Conservation (phyloP, 768 basidiomycete genomes). For the Lepiota brunneoincarnata region DNA sequence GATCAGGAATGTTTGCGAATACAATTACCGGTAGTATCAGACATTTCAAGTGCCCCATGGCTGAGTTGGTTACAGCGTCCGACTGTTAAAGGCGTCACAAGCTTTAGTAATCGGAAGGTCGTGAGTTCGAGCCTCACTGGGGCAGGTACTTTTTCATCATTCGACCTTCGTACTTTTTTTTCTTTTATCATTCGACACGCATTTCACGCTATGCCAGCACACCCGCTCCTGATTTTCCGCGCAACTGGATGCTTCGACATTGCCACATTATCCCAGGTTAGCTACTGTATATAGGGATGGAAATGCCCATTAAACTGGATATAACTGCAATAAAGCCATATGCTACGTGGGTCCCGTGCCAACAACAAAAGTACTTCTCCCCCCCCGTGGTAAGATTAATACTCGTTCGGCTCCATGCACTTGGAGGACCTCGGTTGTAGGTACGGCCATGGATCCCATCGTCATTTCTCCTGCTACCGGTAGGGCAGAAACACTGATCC, state of each 20-base stretch:
- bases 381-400: constrained; percentile 78
- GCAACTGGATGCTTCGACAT: too few relatives aligned
- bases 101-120: constrained; percentile 54
- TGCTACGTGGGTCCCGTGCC: constrained; percentile 54
- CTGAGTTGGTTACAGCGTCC: constrained; percentile 79
- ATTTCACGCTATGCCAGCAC: too few relatives aligned
- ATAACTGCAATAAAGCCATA: too few relatives aligned
- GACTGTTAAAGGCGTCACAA: constrained; percentile 53
- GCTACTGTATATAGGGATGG: neutral
- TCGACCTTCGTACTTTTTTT: too few relatives aligned
- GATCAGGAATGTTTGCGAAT: too few relatives aligned
- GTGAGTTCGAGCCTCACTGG: constrained; percentile 69
- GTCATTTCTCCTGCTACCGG: constrained; percentile 48
- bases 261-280: neutral
- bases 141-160: constrained; percentile 31
- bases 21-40: too few relatives aligned
- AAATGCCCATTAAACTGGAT: neutral
- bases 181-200: neutral
- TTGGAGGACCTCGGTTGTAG: constrained; percentile 78
- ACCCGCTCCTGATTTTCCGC: too few relatives aligned
- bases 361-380: constrained; percentile 78
- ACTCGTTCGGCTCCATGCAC: constrained; percentile 81
- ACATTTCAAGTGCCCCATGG: constrained; percentile 58
- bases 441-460: constrained; percentile 58
- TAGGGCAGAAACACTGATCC: constrained; percentile 61